phyloP scores from a whole-genome alignment of 805 yeast species.

The Suhomyces sp. region DNA sequence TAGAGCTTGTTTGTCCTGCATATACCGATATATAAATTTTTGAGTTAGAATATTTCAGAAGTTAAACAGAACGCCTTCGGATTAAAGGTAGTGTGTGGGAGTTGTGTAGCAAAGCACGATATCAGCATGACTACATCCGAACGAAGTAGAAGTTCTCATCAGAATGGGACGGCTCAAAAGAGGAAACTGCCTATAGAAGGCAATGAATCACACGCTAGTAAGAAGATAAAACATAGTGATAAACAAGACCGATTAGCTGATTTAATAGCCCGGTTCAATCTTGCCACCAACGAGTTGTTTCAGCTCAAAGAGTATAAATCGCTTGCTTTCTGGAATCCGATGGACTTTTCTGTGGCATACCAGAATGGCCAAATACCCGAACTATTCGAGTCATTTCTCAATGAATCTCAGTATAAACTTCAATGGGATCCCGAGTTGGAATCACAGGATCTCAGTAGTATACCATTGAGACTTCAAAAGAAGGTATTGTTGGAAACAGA shows the following conservation, averaged over 20 bases:
- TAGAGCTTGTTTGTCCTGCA: not conserved
- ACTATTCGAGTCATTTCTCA: constrained; percentile 28
- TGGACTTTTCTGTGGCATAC: constrained; percentile 26
- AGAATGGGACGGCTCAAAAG: not conserved
- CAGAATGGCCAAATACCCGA: constrained; percentile 28
- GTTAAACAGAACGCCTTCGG: not conserved
- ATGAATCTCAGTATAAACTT: constrained; percentile 24
- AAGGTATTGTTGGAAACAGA: constrained; percentile 36
- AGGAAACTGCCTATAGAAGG: not conserved
- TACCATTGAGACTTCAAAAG: constrained; percentile 41
- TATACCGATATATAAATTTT: not conserved
- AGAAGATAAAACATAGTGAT: not conserved
- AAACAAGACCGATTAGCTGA: constrained; percentile 34
- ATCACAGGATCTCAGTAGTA: constrained; percentile 21
- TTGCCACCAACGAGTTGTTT: constrained; percentile 57
- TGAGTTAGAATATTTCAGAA: not conserved
- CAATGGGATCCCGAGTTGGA: constrained; percentile 32
- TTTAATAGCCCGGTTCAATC: constrained; percentile 44
- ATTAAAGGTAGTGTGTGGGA: not conserved
- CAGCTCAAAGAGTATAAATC: constrained; percentile 63
- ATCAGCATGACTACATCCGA: not conserved
- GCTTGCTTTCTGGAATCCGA: constrained; percentile 60
- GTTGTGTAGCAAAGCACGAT: not conserved
- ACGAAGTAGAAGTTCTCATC: not conserved
- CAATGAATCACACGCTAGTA: not conserved